A percentile compares a stretch with the other conserved stretches of the same genome.
These are phyloP conservation scores for Symbiodinium pilosum DNA, from an alignment of 73 alveolate species.

Conservation along the genomic window DNA sequence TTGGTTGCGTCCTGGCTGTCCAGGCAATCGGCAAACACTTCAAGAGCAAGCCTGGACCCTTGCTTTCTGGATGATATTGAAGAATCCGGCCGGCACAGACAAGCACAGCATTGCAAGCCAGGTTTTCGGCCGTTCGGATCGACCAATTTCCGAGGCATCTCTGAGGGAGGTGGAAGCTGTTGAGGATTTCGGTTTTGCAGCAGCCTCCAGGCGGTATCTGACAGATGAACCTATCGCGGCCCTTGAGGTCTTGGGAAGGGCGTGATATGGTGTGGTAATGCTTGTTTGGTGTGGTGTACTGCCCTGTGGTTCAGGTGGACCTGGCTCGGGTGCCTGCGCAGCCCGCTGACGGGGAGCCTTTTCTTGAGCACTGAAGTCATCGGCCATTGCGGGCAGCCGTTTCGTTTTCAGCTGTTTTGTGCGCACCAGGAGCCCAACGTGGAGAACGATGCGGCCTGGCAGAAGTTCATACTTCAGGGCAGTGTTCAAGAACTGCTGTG, in stretches of 20 bases:
- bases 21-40: conserved; percentile 11
- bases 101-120: not conserved
- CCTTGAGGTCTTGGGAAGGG: too few species aligned
- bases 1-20: not conserved
- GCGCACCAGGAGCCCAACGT: too few species aligned
- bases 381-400: too few species aligned
- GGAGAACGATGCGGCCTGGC: conserved; percentile 63
- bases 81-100: too few species aligned
- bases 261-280: not conserved
- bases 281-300: not conserved
- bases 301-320: conserved; percentile 3
- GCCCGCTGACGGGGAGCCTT: conserved; percentile 89
- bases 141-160: conserved; percentile 55
- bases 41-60: not conserved
- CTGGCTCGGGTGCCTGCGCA: conserved; percentile 33
- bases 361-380: too few species aligned
- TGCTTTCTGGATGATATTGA: too few species aligned
- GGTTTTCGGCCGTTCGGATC: conserved; percentile 72
- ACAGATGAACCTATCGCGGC: conserved; percentile 35
- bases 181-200: not conserved
- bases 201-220: conserved; percentile 1
- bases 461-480: too few species aligned
- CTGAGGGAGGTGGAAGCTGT: not conserved
- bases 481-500: too few species aligned
- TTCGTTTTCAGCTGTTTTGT: too few species aligned